Base-by-base conservation (phyloP, 2,329 filamentous ascomycete species). In the Calonectria pteridis region DNA sequence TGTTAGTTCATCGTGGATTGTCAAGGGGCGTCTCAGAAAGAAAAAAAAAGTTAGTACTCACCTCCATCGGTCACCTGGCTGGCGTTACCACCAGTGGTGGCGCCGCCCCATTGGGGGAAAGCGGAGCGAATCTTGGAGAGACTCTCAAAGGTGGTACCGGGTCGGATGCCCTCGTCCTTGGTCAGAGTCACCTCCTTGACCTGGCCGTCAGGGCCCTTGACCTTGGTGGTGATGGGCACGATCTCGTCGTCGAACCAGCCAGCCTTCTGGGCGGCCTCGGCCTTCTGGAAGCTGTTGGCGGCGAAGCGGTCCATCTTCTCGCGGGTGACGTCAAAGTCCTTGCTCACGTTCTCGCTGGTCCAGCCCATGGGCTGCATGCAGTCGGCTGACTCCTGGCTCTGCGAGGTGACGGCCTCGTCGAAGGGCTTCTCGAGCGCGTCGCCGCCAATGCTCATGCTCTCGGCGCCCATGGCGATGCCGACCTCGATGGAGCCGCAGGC, bases 301-400 rank as follows among this genome's bases (percentile, higher is more conserved):
- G 97, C 95, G 84, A 93, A 98, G 77, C 90, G 88, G 85, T 99
- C 97, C 87, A 98, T 94, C 83, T 87, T 86, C 83, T 96, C 92
- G 74, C 97, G 91, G 2, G 91, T 87, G 83, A 99, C 93, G 82
- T 93, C 91, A 85, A 98, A 98, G 86, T 98, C 97, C 63, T 92
- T 92, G 80, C 93, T 95, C 33, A 99, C 95, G 83, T 98, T 98
- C 88, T 99, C 97, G 73, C 94, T 96, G 3, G 97, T 99, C 91
- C 98, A 97, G 28, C 97, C 97, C 97, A 99, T 99, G 78, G 96
- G 94, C 89, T 95, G 91, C 91, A 96, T 91, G 89, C 95, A 97
- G 87, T 98, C 96, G 59, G 85, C 85, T 0, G 95, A 91, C 83
- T 98, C 95, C 83, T 95, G 93, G 86, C 90, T 94, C 81, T 89